A percentile compares a stretch with the other conserved stretches of the same genome.
Evolutionary conservation across 495 filamentous ascomycete species (phyloP).

Genomic region (Massariosphaeria phaeospora): DNA sequence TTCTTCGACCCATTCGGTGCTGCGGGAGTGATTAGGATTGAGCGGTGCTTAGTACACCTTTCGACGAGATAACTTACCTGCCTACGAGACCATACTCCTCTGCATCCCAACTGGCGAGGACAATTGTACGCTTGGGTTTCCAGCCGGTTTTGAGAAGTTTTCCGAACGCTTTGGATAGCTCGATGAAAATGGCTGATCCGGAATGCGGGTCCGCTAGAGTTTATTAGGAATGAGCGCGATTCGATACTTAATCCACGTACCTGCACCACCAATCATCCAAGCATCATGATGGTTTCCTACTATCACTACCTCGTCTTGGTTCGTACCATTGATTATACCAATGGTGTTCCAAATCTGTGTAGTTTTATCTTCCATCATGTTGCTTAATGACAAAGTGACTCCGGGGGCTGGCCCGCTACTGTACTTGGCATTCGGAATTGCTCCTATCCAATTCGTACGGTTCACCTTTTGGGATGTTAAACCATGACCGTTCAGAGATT

Average conservation of each 20-base stretch:
- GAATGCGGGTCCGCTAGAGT: slow-evolving; percentile 45
- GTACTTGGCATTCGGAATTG: slow-evolving; percentile 24
- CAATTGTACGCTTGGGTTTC: slow-evolving; percentile 40
- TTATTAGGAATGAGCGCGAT: too few species aligned
- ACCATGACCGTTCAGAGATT: slow-evolving; percentile 35
- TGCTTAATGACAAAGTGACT: slow-evolving; percentile 19
- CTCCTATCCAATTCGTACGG: slow-evolving; percentile 30
- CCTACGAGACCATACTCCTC: slow-evolving; percentile 53
- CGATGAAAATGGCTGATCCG: slow-evolving; percentile 42
- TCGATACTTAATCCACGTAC: too few species aligned
- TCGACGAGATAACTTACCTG: neutral
- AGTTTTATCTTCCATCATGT: slow-evolving; percentile 26
- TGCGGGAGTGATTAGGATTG: slow-evolving; percentile 2
- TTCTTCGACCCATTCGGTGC: slow-evolving; percentile 35
- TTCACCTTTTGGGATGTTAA: slow-evolving; percentile 15
- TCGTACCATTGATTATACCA: slow-evolving; percentile 22
- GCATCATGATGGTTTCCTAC: neutral
- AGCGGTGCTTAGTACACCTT: too few species aligned
- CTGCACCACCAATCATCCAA: slow-evolving; percentile 41
- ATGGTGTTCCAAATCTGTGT: slow-evolving; percentile 35
- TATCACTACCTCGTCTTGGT: slow-evolving; percentile 1
- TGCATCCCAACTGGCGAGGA: slow-evolving; percentile 31
- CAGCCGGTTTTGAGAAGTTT: slow-evolving; percentile 42
- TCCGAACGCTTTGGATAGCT: slow-evolving; percentile 41
- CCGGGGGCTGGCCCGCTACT: slow-evolving; percentile 31